A percentile compares a stretch with the other conserved stretches of the same genome.
phyloP scores from a whole-genome alignment of 208 protist genomes.

The Trypanosoma congolense region DNA sequence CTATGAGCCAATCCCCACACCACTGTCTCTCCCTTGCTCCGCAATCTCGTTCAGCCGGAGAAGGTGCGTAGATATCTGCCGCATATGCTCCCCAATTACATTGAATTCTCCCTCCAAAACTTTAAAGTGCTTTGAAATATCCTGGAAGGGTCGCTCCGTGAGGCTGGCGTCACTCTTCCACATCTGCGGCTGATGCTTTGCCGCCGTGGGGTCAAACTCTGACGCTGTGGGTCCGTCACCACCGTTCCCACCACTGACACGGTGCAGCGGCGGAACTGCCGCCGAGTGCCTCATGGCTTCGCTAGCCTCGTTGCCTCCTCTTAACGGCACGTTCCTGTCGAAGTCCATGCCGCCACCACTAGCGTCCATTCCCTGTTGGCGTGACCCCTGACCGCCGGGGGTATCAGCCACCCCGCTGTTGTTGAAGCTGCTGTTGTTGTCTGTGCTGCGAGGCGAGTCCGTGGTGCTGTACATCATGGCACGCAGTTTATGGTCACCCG shows the following conservation, averaged over 20 bases:
- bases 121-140: conserved; percentile 67
- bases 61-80: conserved; percentile 75
- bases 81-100: conserved; percentile 66
- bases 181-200: not conserved
- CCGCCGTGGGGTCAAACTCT: not conserved
- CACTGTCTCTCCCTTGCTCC: conserved; percentile 44
- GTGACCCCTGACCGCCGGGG: not conserved
- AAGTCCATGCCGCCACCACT: not conserved
- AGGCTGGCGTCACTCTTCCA: conserved; percentile 20
- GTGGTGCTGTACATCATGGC: conserved; percentile 66
- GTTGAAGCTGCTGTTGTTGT: conserved; percentile 21
- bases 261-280: not conserved
- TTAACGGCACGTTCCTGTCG: conserved; percentile 2
- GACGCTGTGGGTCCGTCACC: not conserved
- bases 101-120: conserved; percentile 70
- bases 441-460: conserved; percentile 21
- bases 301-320: not conserved
- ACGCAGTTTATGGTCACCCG: conserved; percentile 49
- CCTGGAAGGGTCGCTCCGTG: conserved; percentile 68
- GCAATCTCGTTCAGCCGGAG: conserved; percentile 80
- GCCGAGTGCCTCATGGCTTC: not conserved
- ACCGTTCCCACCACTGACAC: no score
- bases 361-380: not conserved
- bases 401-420: conserved; percentile 19
- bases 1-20: conserved; percentile 8